Conservation (phyloP, 1,284 basidiomycete genomes). For the Schizopora paradoxa region DNA sequence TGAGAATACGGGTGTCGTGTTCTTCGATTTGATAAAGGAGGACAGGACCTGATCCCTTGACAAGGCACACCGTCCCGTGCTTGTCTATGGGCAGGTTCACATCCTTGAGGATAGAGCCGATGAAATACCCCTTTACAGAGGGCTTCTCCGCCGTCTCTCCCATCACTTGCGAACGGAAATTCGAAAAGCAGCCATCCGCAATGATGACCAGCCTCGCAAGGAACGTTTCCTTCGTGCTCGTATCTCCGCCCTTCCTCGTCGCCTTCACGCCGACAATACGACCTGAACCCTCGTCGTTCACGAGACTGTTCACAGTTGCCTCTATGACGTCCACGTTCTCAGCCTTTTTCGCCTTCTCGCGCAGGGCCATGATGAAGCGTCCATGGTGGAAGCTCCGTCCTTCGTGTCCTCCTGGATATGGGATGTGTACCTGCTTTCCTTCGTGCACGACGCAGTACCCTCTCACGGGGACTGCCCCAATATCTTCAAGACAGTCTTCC, state of each 20-base stretch:
- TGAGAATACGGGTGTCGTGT: constrained; percentile 84
- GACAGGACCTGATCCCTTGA: constrained; percentile 73
- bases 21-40: constrained; percentile 82
- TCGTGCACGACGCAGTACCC: constrained; percentile 86
- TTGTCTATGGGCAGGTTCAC: constrained; percentile 74
- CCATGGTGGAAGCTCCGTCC: constrained; percentile 94
- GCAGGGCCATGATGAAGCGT: constrained; percentile 79
- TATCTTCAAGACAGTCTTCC: constrained; percentile 70
- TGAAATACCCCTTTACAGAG: constrained; percentile 70
- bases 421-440: constrained; percentile 72
- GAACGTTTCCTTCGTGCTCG: constrained; percentile 45
- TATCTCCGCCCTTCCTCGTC: constrained; percentile 34
- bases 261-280: constrained; percentile 62
- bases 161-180: constrained; percentile 62
- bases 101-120: constrained; percentile 76
- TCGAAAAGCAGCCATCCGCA: constrained; percentile 94
- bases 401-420: constrained; percentile 72
- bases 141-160: constrained; percentile 44
- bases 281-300: constrained; percentile 52
- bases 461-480: constrained; percentile 80
- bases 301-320: constrained; percentile 74
- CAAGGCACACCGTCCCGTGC: constrained; percentile 85
- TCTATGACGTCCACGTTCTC: constrained; percentile 72
- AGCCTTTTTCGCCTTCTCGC: constrained; percentile 59
- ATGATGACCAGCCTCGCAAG: constrained; percentile 81